Conservation (phyloP, 2,329 filamentous ascomycete genomes). For the Harringtonia aguacate region DNA sequence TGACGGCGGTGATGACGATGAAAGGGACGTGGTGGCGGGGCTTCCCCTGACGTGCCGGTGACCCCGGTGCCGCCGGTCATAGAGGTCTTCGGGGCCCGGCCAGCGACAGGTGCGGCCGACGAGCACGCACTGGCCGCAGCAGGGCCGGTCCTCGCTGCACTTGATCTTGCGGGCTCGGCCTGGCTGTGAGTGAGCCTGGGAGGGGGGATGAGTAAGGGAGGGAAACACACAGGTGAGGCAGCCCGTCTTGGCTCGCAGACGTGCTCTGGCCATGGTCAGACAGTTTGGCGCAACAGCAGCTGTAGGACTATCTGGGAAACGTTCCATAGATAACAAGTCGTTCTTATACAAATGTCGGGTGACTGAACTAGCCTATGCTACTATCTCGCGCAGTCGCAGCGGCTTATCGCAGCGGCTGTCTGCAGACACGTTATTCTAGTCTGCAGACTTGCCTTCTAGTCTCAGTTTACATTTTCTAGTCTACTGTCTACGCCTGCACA, state of each 20-base stretch:
- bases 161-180: not conserved
- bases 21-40: too few relatives aligned
- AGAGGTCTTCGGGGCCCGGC: not conserved
- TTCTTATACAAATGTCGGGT: too few relatives aligned
- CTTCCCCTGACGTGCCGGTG: too few relatives aligned
- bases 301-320: too few relatives aligned
- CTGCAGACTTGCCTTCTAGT: too few relatives aligned
- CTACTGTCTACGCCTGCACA: not conserved
- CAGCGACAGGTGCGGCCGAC: not conserved
- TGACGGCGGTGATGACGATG: not conserved
- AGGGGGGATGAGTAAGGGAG: not conserved
- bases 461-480: not conserved
- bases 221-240: not conserved
- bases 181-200: not conserved
- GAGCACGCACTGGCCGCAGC: not conserved
- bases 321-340: too few relatives aligned
- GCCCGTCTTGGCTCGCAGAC: not conserved
- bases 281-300: too few relatives aligned
- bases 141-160: not conserved
- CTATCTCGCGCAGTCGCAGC: too few relatives aligned
- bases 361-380: too few relatives aligned
- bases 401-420: too few relatives aligned
- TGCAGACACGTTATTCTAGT: too few relatives aligned
- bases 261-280: not conserved
- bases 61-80: not conserved